These are phyloP conservation scores for Metrosideros polymorpha DNA, from an alignment of 441 rosid genomes.

Conservation along the genomic window DNA sequence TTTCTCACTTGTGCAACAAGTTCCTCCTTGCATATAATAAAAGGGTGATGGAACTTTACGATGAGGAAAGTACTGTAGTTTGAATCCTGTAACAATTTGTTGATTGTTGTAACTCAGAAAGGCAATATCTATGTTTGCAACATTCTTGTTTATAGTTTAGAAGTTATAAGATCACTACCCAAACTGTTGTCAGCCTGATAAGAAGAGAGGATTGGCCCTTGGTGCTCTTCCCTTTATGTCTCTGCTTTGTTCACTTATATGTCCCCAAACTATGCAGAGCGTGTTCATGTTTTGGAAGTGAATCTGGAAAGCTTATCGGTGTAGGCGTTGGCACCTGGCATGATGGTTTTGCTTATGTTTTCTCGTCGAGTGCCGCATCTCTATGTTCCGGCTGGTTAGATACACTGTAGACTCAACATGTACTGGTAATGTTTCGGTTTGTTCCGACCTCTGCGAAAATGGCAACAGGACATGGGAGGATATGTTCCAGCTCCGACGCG, in stretches of 20 bases:
- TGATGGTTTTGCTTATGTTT: neutral
- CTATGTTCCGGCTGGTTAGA: neutral
- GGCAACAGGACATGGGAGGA: neutral
- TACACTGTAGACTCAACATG: neutral
- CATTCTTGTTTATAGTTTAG: neutral
- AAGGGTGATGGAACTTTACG: neutral
- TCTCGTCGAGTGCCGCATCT: neutral
- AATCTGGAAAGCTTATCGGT: neutral
- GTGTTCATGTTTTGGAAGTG: neutral
- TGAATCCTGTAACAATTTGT: conserved; percentile 10
- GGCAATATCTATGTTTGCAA: neutral
- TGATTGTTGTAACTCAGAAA: conserved; percentile 15
- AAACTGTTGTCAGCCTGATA: neutral
- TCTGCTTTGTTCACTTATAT: neutral
- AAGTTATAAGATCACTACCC: neutral
- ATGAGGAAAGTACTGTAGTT: neutral
- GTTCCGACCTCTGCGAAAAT: neutral
- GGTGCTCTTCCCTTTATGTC: neutral
- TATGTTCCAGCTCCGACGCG: neutral
- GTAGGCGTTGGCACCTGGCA: neutral
- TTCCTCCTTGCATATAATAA: neutral
- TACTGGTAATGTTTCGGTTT: neutral
- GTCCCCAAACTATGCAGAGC: neutral
- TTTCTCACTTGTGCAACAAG: neutral
- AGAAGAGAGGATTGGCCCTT: neutral